These are phyloP conservation scores for Phylloporus scabripes DNA, from an alignment of 768 basidiomycete genomes.

Conservation along the genomic window DNA sequence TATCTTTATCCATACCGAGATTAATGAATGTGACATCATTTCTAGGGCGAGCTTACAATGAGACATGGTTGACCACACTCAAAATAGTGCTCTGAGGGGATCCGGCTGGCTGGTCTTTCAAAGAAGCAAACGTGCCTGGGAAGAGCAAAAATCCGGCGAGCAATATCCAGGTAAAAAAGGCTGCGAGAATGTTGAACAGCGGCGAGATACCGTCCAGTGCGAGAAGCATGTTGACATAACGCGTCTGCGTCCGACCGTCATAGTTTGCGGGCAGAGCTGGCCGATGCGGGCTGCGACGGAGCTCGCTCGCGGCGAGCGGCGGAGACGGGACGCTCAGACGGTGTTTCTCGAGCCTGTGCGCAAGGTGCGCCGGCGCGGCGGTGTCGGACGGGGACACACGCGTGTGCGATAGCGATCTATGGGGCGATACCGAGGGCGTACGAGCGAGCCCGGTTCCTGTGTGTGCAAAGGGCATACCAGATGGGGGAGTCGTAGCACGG, in stretches of 20 bases:
- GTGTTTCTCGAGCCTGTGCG: constrained; percentile 1
- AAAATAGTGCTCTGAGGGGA: constrained; percentile 33
- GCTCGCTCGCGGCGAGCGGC: constrained; percentile 10
- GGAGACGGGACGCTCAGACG: background rate
- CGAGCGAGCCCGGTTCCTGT: constrained; percentile 3
- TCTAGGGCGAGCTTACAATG: constrained; percentile 36
- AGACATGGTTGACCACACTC: constrained; percentile 36
- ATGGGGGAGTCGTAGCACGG: constrained; percentile 9
- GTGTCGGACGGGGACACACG: constrained; percentile 8
- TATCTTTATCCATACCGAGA: constrained; percentile 32
- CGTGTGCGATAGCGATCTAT: constrained; percentile 16
- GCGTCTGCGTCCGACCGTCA: constrained; percentile 33
- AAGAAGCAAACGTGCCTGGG: constrained; percentile 55
- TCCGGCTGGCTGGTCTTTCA: constrained; percentile 22
- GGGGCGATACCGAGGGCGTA: constrained; percentile 8
- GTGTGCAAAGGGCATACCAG: constrained; percentile 1
- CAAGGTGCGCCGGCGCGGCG: background rate
- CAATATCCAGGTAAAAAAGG: constrained; percentile 60
- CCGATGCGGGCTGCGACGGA: constrained; percentile 17
- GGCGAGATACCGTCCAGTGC: constrained; percentile 52
- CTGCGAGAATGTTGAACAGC: constrained; percentile 44
- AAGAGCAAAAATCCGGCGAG: constrained; percentile 59
- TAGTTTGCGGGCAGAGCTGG: constrained; percentile 20
- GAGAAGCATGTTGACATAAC: constrained; percentile 58
- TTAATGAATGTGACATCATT: constrained; percentile 1